Evolutionary conservation across 495 filamentous ascomycete genomes (phyloP), one percentile per base, ranked within the genome.

Genomic region (Pseudomonodictys pantanalensis): DNA sequence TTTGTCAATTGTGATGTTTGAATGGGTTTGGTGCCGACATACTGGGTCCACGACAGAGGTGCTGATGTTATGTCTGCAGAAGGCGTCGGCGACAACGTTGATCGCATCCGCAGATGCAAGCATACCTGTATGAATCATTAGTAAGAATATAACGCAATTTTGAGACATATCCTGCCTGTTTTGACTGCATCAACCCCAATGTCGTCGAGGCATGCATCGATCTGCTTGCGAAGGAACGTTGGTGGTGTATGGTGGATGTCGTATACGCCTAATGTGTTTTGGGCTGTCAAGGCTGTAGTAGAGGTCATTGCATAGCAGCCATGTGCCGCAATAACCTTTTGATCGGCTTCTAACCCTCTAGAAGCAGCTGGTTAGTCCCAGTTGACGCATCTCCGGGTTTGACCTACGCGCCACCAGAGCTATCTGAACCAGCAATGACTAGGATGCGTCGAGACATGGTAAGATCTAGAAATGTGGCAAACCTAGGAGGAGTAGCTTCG

Each of bases 261-360:
- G 48, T 81, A 76, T 18, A 98, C 91, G 0, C 91, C 90, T 25
- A 80, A 76, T 2, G 93, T 98, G 73, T 96, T 96, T 71, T 98
- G 93, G 20, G 91, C 92, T 15, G 93, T 98, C 64, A 98, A 74
- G 18, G 92, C 92, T 2, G 93, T 96, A 30, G 92, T 96, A n/a
- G 91, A 88, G 39, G 92, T 96, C 82, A 96, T 93, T 55, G 91
- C 91, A 77, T 97, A 97, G 76, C 87, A 90, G 43, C 85, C 86
- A 81, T 97, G 90, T 17, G 89, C 88, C 24, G 92, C 88, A 32
- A 97, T 86, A 49, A 95, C 91, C 69, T 93, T 92, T 72, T 97
- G 91, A 73, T 98, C 93, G 28, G 93, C 93, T 70, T 98, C 93
- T 38, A 98, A 83, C n/a, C 93, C 93, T 38, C 91, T 96, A 62